Base-by-base conservation (phyloP, 495 filamentous ascomycete genomes). In the Tuber indicum region DNA sequence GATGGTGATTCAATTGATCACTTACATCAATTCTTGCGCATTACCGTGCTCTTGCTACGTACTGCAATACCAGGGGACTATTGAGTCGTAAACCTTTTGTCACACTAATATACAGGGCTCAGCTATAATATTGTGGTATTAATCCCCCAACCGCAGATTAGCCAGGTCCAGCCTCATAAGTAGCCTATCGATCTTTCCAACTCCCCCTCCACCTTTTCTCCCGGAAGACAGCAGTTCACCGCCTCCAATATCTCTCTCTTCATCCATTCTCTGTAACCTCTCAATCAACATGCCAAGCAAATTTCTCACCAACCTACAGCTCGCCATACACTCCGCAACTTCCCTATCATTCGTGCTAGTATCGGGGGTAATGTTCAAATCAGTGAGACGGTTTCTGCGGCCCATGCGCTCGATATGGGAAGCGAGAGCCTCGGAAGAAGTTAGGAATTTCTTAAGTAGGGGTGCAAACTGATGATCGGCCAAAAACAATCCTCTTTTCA, bases 81-180 rank as follows among this genome's bases (percentile, higher is more conserved):
- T 62, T 62, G 12, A 62, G 4, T 14, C n/a, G n/a, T 14, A 5
- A 62, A 23, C 23, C n/a, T 17, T 66, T 66, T 36, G 58, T 1
- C 26, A 26, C 58, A 66, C n/a, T 17, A 66, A 66, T 36, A 66
- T 36, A 36, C 12, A 36, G 58, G 14, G 32, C 26, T 36, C 58
- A 66, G 36, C 12, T 17, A 26, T 7, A 7, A 49, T 62, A 62
- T 36, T 66, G 17, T 19, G 26, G 14, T 36, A 36, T 66, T 36
- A 66, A 66, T 66, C 70, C 86, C 87, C 47, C 86, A 88, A 86
- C 6, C 69, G 75, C 46, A 83, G 70, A 77, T 77, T 75, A 32
- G 76, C 78, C 62, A 93, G 93, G 86, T 96, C 93, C 75, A 97
- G 85, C 83, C 95, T 94, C 92, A 96, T 94, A 70, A 97, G 82